Evolutionary conservation across 768 basidiomycete genomes (phyloP), one percentile per base, ranked within the genome.

Genomic region (Lactarius akahatsu): DNA sequence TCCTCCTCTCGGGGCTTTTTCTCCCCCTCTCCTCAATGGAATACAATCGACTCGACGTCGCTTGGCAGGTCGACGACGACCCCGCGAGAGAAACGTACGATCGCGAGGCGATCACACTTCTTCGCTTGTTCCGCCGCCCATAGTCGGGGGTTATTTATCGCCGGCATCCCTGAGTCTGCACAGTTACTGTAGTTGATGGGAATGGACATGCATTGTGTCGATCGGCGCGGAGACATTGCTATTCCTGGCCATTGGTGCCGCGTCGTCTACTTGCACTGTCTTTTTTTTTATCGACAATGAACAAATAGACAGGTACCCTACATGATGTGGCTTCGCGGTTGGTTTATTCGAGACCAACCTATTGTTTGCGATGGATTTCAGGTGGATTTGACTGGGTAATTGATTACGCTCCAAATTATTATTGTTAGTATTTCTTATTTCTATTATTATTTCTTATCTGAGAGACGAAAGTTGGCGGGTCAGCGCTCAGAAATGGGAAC

Each of bases 21-120:
- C n/a, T n/a, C n/a, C n/a, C n/a, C n/a, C n/a, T n/a, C n/a, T n/a
- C n/a, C n/a, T n/a, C n/a, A 11, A 47, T 59, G 26, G 43, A 8
- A 32, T 61, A 43, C 11, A 69, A 54, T 58, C 16, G 30, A 30
- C 23, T 23, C 56, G 34, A 6, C 18, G 45, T 47, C 45, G 9
- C n/a, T 47, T 23, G 23, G 16, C 69, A 92, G 87, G 82, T 90
- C 26, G 71, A 72, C 18, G 88, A 91, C 71, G 87, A 92, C 73
- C 86, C 89, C 34, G 76, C 82, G 72, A 81, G 79, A 41, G 77
- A 77, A 40, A 78, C 74, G 47, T 92, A 92, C 75, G 79, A 76
- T 55, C 81, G 81, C n/a, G 87, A 91, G 66, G 83, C 83, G 8
- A 89, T 93, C 58, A 84, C 85, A 9, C 79, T 93, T 54, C 77